Percentiles rank a stretch among this genome's conserved stretches.
These are phyloP conservation scores for Globisporangium cederbergense DNA, from an alignment of 352 stramenopile genomes.

Conservation along the genomic window DNA sequence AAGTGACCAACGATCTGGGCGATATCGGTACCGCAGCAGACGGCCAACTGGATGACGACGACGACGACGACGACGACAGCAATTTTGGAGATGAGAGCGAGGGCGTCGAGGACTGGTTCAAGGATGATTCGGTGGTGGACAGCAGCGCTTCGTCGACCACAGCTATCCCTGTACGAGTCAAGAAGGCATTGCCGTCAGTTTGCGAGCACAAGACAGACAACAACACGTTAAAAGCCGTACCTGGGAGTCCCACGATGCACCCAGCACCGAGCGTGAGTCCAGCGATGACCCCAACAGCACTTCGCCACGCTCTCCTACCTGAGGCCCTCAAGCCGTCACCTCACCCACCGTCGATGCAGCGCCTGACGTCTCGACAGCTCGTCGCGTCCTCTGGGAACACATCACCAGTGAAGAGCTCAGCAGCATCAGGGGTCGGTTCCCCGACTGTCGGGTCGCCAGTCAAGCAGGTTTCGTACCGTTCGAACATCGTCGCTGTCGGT, in stretches of 20 bases:
- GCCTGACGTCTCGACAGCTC: constrained; percentile 23
- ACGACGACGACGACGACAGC: constrained; percentile 28
- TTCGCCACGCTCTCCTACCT: neutral
- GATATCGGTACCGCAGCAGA: constrained; percentile 23
- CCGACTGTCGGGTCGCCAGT: constrained; percentile 17
- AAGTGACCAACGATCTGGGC: constrained; percentile 27
- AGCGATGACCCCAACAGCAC: constrained; percentile 9
- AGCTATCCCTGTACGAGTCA: constrained; percentile 2
- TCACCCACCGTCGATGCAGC: constrained; percentile 20
- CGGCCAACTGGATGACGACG: constrained; percentile 16
- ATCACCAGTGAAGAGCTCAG: constrained; percentile 37
- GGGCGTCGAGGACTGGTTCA: constrained; percentile 56
- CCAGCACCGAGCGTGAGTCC: neutral
- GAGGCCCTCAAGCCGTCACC: constrained; percentile 7
- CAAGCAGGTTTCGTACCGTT: constrained; percentile 50
- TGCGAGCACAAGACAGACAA: neutral
- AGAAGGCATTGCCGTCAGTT: constrained; percentile 4
- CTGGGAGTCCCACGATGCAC: constrained; percentile 1
- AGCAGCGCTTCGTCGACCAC: neutral
- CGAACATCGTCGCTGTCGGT: constrained; percentile 40
- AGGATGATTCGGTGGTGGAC: constrained; percentile 10
- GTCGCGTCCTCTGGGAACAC: constrained; percentile 15
- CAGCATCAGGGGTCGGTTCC: constrained; percentile 10
- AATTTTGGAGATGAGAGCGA: constrained; percentile 31
- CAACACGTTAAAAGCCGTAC: neutral